A percentile compares a stretch with the other conserved stretches of the same genome.
Conservation (phyloP, 768 basidiomycete species). For the Polyporus arcularius region DNA sequence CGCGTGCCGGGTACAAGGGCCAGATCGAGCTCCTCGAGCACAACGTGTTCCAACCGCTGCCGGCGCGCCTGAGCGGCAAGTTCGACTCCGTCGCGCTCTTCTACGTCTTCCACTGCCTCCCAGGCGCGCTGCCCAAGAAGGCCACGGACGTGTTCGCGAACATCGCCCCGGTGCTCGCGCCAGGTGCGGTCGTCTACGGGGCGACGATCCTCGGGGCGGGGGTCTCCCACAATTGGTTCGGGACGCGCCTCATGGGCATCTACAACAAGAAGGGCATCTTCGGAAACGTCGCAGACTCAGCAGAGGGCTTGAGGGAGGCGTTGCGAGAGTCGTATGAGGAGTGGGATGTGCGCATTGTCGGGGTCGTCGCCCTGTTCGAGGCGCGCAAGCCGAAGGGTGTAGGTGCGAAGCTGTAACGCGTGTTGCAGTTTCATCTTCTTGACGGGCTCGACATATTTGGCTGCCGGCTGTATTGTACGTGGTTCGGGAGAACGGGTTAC, state of each 20-base stretch:
- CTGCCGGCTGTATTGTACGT: no score
- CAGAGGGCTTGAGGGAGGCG: constrained; percentile 12
- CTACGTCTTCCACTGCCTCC: constrained; percentile 24
- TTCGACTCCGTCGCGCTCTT: constrained; percentile 23
- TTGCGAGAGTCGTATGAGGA: constrained; percentile 16
- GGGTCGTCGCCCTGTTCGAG: constrained; percentile 18
- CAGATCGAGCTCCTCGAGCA: constrained; percentile 8
- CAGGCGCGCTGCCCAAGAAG: constrained; percentile 20
- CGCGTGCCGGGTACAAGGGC: constrained; percentile 15
- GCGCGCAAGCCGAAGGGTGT: constrained; percentile 8
- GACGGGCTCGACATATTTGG: no score
- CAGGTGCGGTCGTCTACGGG: constrained; percentile 20
- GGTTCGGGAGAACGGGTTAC: no score
- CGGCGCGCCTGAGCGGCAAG: constrained; percentile 1
- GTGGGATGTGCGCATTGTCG: constrained; percentile 16
- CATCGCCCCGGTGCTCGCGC: constrained; percentile 3
- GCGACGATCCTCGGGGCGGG: constrained; percentile 21
- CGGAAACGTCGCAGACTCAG: constrained; percentile 13
- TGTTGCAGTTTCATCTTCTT: no score
- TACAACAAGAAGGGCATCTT: constrained; percentile 21
- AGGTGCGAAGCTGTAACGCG: no score
- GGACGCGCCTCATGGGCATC: constrained; percentile 6
- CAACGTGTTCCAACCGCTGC: constrained; percentile 20
- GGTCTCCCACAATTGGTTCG: constrained; percentile 19
- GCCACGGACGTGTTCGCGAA: constrained; percentile 13